Conservation (phyloP, 352 stramenopile species). For the Phytophthora fragariae region DNA sequence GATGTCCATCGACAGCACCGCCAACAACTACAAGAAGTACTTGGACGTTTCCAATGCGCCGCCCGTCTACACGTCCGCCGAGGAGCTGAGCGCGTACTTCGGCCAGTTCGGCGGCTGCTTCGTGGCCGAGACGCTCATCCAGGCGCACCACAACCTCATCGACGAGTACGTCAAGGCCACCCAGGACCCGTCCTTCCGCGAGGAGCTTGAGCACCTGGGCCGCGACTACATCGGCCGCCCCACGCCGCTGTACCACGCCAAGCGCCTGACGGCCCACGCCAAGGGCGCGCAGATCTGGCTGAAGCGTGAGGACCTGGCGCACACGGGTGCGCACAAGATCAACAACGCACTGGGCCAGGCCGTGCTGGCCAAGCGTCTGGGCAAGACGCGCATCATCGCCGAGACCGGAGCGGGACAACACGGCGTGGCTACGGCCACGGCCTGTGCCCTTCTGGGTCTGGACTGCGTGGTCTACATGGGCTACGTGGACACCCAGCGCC, state of each 20-base stretch:
- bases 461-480: slow-evolving; percentile 99
- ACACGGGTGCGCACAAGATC: slow-evolving; percentile 99
- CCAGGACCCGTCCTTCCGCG: slow-evolving; percentile 94
- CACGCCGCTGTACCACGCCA: slow-evolving; percentile 97
- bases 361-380: slow-evolving; percentile 95
- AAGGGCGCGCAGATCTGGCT: slow-evolving; percentile 97
- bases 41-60: slow-evolving; percentile 81
- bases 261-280: slow-evolving; percentile 94
- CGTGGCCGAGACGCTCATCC: slow-evolving; percentile 97
- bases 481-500: slow-evolving; percentile 97
- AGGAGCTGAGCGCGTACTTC: slow-evolving; percentile 88
- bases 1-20: background rate
- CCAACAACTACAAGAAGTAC: slow-evolving; percentile 42
- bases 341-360: slow-evolving; percentile 99
- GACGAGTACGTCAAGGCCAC: slow-evolving; percentile 95
- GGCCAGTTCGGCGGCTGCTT: slow-evolving; percentile 97
- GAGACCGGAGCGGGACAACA: slow-evolving; percentile 99
- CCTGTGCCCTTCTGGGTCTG: slow-evolving; percentile 96
- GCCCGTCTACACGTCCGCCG: slow-evolving; percentile 64
- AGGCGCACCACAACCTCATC: slow-evolving; percentile 96
- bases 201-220: slow-evolving; percentile 96
- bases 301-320: slow-evolving; percentile 98
- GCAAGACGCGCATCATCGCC: slow-evolving; percentile 98
- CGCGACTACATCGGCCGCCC: slow-evolving; percentile 93
- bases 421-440: slow-evolving; percentile 97